Evolutionary conservation across 257 asterid species (phyloP), one percentile per base, ranked within the genome.

Genomic region (Fraxinus excelsior): DNA sequence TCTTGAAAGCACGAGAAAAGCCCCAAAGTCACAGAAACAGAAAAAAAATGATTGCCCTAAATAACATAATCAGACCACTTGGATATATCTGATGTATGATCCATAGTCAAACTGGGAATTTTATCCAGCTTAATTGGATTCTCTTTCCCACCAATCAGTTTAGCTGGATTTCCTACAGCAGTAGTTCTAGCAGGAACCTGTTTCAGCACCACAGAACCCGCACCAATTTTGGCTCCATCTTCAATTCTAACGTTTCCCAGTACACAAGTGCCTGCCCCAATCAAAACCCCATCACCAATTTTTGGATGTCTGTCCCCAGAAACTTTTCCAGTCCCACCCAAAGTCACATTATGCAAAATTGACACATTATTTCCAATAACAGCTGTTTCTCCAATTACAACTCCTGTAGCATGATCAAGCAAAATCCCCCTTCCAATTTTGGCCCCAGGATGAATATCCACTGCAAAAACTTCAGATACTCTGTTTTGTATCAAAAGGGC

Each of bases 381-480:
- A 4, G 89, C 83, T 2, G 89, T 86, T 80, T 86, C 89, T 16
- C 89, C 89, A 76, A 86, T 83, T 26, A 86, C 89, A 74, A 83
- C 67, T 12, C 89, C 89, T 7, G 87, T 86, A 0, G 86, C 89
- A 76, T 86, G 89, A 78, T 86, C 87, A 75, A 86, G 74, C 10
- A 86, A 82, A 58, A 86, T 82, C 31, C 90, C 90, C 62, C 80
- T 85, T 70, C 89, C 89, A 69, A 86, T 74, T 76, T 81, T 75
- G 42, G 89, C 89, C 71, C 88, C 53, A 44, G 18, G 53, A 44
- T 44, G 53, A 44, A 44, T 86, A 35, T 86, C 90, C 23, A 87
- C 87, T 76, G 83, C 23, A 76, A 44, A 74, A 73, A 74, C 90
- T 87, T 84, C 90, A 65, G 88, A 84, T 28, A 82, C 81, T 44